Evolutionary conservation across 2,329 filamentous ascomycete species (phyloP), one percentile per base, ranked within the genome.

Genomic region (Penicillium sp.): DNA sequence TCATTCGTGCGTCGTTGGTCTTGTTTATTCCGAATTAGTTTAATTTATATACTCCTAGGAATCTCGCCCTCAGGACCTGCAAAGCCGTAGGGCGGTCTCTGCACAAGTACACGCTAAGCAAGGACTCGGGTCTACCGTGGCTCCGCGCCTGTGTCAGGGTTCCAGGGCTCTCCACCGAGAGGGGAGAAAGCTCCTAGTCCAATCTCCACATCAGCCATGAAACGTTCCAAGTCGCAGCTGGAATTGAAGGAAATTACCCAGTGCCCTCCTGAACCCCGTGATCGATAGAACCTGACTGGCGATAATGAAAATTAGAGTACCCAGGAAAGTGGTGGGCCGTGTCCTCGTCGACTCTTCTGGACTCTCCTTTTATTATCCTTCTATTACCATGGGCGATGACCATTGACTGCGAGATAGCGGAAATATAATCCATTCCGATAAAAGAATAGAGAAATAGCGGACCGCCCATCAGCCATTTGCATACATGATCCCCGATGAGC

Each of bases 151-250:
- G 53, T 53, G 40, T 46, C 47, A 45, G 25, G 33, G 39, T 53
- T 43, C 43, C 47, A 45, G 25, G 33, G 39, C 55, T 43, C 43
- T 33, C 44, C 22, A 24, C 24, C 45, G 18, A n/a, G 44, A 46
- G 27, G 36, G 30, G 38, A 25, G 46, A n/a, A 50, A 51, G 49
- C 54, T 55, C 54, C 60, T 53, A 54, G 47, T 51, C 39, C 39
- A 63, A 62, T 63, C 61, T 62, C 61, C 61, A 62, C 60, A 56
- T 50, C 28, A n/a, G 24, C 46, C 42, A 50, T 63, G 61, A 63
- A 63, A 63, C 60, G 57, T 18, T 47, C 42, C 44, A 25, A 41
- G 61, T 63, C 55, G 28, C 60, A 60, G 53, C 48, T 51, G 46
- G 53, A 57, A 59, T 57, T 62, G 57, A 60, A 53, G 16, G 33